Evolutionary conservation across 2,329 filamentous ascomycete species (phyloP).

Genomic region (Chrysoporthe puriensis): DNA sequence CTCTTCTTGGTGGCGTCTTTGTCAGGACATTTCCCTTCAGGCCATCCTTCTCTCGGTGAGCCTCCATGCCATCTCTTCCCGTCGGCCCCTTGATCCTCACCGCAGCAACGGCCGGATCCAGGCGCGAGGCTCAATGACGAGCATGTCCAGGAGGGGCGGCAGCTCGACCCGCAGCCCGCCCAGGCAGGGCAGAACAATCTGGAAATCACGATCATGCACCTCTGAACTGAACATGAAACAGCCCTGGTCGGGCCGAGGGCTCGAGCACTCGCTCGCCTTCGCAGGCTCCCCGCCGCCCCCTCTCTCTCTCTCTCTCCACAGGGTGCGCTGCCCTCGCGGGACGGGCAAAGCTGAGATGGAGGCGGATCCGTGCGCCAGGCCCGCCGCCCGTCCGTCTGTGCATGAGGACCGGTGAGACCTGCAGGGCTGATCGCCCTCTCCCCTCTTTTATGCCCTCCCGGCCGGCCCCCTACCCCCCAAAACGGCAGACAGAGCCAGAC

Average conservation of each 20-base stretch:
- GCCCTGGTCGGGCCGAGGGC: not conserved
- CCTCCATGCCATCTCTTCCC: not conserved
- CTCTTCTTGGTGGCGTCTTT: not conserved
- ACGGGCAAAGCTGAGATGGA: no score
- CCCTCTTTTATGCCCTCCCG: slow-evolving; percentile 1
- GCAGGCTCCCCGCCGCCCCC: not conserved
- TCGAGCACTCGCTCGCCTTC: slow-evolving; percentile 5
- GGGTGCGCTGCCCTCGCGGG: no score
- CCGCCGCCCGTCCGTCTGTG: not conserved
- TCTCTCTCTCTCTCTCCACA: not conserved
- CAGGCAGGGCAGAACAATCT: not conserved
- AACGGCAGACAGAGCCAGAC: no score
- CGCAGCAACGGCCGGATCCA: not conserved
- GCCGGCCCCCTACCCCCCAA: not conserved
- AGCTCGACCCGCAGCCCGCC: not conserved
- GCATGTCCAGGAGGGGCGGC: not conserved
- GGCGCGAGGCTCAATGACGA: not conserved
- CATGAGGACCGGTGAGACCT: not conserved
- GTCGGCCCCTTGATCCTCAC: not conserved
- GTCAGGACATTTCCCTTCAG: no score
- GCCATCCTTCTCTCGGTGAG: no score
- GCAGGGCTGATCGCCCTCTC: not conserved
- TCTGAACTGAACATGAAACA: not conserved
- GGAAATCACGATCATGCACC: not conserved
- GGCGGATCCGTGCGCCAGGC: no score